Conservation (phyloP, 2,329 filamentous ascomycete species). For the Trichoderma citrinoviride region DNA sequence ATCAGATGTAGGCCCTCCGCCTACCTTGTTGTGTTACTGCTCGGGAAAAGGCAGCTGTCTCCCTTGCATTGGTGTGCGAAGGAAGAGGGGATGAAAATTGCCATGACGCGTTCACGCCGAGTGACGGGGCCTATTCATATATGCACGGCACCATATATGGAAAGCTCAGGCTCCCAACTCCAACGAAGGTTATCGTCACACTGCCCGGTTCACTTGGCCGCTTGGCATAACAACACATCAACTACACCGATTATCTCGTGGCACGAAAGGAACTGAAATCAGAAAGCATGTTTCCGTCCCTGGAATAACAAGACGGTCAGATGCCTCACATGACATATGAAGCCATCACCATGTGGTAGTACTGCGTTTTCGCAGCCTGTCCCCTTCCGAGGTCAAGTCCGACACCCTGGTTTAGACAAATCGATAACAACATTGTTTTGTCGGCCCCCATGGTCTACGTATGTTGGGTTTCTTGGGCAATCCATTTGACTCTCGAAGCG, state of each 20-base stretch:
- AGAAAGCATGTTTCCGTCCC: neutral
- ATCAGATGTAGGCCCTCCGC: neutral
- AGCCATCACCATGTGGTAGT: neutral
- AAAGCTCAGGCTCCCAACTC: neutral
- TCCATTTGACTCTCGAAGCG: too few species aligned
- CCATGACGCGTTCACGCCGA: neutral
- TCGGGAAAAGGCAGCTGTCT: neutral
- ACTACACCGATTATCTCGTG: neutral
- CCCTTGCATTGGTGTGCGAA: neutral
- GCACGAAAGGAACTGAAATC: neutral
- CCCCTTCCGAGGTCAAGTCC: neutral
- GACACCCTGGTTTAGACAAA: neutral
- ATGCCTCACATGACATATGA: conserved; percentile 1
- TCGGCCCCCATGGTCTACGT: too few species aligned
- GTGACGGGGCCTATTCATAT: neutral
- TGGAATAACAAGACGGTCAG: neutral
- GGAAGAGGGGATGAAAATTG: neutral
- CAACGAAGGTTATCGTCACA: neutral
- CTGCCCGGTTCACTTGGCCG: neutral
- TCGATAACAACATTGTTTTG: neutral
- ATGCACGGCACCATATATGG: neutral
- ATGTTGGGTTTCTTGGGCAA: too few species aligned
- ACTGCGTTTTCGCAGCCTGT: neutral
- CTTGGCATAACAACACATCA: neutral
- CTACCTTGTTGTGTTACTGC: too few species aligned